Percentiles rank a stretch among this genome's conserved stretches.
Conservation (phyloP, 495 filamentous ascomycete species). For the Tetracladium marchalianum region DNA sequence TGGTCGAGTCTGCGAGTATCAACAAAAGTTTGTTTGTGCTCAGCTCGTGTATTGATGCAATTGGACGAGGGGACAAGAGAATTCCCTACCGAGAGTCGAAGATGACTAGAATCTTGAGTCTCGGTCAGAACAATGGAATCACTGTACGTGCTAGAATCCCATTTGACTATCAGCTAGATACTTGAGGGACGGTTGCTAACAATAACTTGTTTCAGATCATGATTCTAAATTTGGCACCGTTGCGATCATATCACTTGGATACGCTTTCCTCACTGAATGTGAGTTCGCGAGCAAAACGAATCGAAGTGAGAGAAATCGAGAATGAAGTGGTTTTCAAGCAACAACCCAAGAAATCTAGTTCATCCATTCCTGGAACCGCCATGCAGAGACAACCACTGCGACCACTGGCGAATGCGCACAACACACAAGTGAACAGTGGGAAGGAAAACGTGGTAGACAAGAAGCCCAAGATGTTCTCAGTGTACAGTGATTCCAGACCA, state of each 20-base stretch:
- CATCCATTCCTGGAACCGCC: conserved; percentile 33
- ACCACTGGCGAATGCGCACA: conserved; percentile 54
- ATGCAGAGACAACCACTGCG: conserved; percentile 66
- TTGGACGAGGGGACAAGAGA: conserved; percentile 54
- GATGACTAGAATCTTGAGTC: conserved; percentile 89
- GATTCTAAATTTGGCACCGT: conserved; percentile 88
- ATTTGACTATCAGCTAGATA: too few relatives aligned
- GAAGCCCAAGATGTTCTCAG: conserved; percentile 69
- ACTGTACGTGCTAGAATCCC: conserved; percentile 29
- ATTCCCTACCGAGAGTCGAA: conserved; percentile 88
- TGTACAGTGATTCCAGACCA: conserved; percentile 55
- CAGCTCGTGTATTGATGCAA: conserved; percentile 93
- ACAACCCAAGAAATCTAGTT: conserved; percentile 39
- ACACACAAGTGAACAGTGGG: conserved; percentile 49
- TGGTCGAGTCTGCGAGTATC: conserved; percentile 95
- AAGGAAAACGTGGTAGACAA: conserved; percentile 51
- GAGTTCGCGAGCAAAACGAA: conserved; percentile 91
- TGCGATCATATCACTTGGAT: conserved; percentile 83
- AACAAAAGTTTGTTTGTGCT: conserved; percentile 96
- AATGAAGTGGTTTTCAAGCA: conserved; percentile 82
- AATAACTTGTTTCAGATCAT: conserved; percentile 42
- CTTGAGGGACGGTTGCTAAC: too few relatives aligned
- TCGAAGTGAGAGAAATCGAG: conserved; percentile 89
- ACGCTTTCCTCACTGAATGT: conserved; percentile 91
- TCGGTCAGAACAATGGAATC: conserved; percentile 92